Base-by-base conservation (phyloP, 1,139 yeast species). In the Debaryomyces nepalensis region DNA sequence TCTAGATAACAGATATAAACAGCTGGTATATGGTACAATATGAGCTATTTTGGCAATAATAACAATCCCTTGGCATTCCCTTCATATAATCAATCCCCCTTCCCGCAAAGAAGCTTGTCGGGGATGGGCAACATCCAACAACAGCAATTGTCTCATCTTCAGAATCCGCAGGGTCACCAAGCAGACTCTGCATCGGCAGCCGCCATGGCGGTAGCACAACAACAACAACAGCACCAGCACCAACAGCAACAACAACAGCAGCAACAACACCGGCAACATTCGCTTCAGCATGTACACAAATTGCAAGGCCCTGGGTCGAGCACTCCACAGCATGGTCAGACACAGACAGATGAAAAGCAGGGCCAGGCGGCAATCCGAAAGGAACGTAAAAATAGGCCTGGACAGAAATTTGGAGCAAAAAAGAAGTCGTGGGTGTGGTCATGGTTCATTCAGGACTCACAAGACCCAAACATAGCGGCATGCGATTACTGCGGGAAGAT, bases 381-480 rank as follows among this genome's bases (percentile, higher is more conserved):
- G 40, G 66, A 58, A 36, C 61, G 75, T 14, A 61, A 59, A 41
- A 74, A 74, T 50, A 61, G 71, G 42, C 80, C 81, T 0, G 80
- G 80, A 2, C 79, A 72, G 49, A 73, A 68, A 48, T 77, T 77
- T 48, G 84, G 84, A 10, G 83, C 83, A 11, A 77, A 76, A 50
- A 78, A 78, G 65, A 73, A 73, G 52, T 76, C 80, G 26, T 79
- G 84, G 84, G 83, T 79, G 4, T 79, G 84, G 84, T 59, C 73
- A 23, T 79, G 84, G 83, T 79, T 79, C 50, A 66, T 66, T 12
- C 84, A 79, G 51, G 82, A 79, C 54, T 54, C 61, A 8, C 53
- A 51, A 15, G 75, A 79, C 52, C 70, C 75, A 38, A 77, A 78
- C 46, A 50, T 75, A 15, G 84, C 84, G 2, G 74, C 73, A 3